Base-by-base conservation (phyloP, 805 yeast species). In the Candida stauntonica region DNA sequence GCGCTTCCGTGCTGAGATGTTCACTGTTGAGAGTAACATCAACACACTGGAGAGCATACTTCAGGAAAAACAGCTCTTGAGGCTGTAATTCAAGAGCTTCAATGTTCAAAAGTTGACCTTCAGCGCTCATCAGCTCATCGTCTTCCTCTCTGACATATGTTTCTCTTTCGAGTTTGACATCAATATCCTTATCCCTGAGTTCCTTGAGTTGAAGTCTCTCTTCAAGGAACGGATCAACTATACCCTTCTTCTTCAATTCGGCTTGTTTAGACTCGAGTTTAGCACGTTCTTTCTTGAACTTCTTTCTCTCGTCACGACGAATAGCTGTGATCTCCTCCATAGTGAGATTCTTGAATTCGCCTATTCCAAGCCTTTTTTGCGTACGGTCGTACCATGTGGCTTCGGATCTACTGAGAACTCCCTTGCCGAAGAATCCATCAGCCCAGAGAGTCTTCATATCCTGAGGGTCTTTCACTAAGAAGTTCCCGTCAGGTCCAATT, bases 371-470 rank as follows among this genome's bases (percentile, higher is more conserved):
- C 29, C 86, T 60, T 33, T 79, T 67, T 23, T 64, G 61, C 1
- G 86, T 77, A 38, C 97, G 68, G n/a, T 66, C 67, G 31, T 57
- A 61, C 97, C 98, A 93, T 0, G 96, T 77, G 0, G 99, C 96
- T 55, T 93, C 97, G 41, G 95, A 83, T 46, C 99, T 68, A 26
- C 96, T 85, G 31, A 88, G 64, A 3, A 76, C 74, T 2, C 98
- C 99, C 54, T 91, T 93, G 6, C 99, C 99, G 56, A 87, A 93
- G 55, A 88, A 93, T 1, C 99, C 99, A 49, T 72, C 72, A 14
- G 68, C 61, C 98, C 98, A 93, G 3, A 93, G 62, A 28, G 61
- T 60, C 16, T 52, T 48, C 77, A 81, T 80, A 23, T 71, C 78
- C 0, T 54, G 46, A 2, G 59, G 60, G 31, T 67, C 66, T 3